phyloP scores from a whole-genome alignment of 345 rosid species.

The Linum lewisii region DNA sequence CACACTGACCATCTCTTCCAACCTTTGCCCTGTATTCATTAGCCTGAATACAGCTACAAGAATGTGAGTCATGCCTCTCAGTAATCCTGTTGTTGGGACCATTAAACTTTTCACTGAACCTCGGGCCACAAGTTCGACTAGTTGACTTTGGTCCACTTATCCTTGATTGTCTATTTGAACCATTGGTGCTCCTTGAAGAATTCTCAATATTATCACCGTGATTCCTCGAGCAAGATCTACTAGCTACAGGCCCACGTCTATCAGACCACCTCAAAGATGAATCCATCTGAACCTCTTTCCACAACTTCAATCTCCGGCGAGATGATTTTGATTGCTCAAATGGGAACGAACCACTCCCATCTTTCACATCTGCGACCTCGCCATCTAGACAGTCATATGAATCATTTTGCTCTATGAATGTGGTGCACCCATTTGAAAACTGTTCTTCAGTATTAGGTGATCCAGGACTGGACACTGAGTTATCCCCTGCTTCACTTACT shows the following conservation, averaged over 20 bases:
- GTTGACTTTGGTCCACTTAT: conserved; percentile 36
- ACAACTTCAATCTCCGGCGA: conserved; percentile 40
- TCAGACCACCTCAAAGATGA: conserved; percentile 52
- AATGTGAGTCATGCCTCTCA: conserved; percentile 51
- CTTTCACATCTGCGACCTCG: conserved; percentile 33
- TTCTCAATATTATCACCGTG: conserved; percentile 40
- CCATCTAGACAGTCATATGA: conserved; percentile 34
- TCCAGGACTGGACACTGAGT: conserved; percentile 39
- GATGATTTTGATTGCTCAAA: conserved; percentile 41
- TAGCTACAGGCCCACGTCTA: conserved; percentile 22
- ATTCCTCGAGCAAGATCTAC: conserved; percentile 45
- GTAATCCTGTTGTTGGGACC: conserved; percentile 32
- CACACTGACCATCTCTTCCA: conserved; percentile 37
- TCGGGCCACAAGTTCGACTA: conserved; percentile 36
- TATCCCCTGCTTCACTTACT: conserved; percentile 32
- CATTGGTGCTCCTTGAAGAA: conserved; percentile 42
- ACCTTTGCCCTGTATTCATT: conserved; percentile 48
- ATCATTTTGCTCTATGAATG: conserved; percentile 29
- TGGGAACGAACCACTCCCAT: conserved; percentile 37
- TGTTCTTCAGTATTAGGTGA: conserved; percentile 42
- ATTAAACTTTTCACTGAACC: conserved; percentile 49
- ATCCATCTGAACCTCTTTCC: conserved; percentile 46
- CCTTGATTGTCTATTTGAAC: conserved; percentile 43
- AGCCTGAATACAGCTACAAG: conserved; percentile 54
- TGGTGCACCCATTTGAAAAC: conserved; percentile 23